Evolutionary conservation across 2,329 filamentous ascomycete species (phyloP), one percentile per base, ranked within the genome.

Genomic region (Clonostachys rosea): DNA sequence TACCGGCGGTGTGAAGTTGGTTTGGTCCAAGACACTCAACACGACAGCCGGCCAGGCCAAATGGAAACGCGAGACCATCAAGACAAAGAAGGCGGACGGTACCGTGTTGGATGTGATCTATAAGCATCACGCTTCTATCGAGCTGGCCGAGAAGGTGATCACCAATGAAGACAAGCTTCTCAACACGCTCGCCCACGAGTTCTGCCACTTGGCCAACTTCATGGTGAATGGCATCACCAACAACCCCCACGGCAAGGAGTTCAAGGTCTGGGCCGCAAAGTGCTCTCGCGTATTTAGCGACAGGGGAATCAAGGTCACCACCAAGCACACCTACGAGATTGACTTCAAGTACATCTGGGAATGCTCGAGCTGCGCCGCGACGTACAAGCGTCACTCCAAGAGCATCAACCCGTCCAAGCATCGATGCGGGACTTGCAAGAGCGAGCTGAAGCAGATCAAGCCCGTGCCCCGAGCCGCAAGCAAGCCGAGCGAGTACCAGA

Each of bases 161-260:
- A 83, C 90, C 60, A 79, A 86, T 58, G 81, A 88, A 54, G 67
- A 86, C 49, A 82, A 89, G 4, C 77, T 97, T 2, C 76, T 94
- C 52, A 96, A 96, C 64, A 91, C 94, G 0, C 70, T 97, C n/a
- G 90, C 92, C 0, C 94, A 99, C 63, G 94, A 99, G 59, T 97
- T 94, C 70, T 97, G 94, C 64, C 94, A 99, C 61, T 71, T 97
- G 2, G 86, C 89, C 40, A 95, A 91, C 58, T 96, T 92, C 65
- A 95, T 97, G 83, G 73, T 97, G 52, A 85, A 78, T 43, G 82
- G 84, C 35, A 72, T 91, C 35, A 84, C 81, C 40, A 84, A 83
- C 47, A 85, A 88, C 51, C 89, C 91, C 0, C 91, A 96, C 61
- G 91, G 91, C 18, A 76, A 79, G 12, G 86, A 89, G 56, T 96